Base-by-base conservation (phyloP, 805 yeast genomes). In the Cyberlindnera nakhonratchasimensis region DNA sequence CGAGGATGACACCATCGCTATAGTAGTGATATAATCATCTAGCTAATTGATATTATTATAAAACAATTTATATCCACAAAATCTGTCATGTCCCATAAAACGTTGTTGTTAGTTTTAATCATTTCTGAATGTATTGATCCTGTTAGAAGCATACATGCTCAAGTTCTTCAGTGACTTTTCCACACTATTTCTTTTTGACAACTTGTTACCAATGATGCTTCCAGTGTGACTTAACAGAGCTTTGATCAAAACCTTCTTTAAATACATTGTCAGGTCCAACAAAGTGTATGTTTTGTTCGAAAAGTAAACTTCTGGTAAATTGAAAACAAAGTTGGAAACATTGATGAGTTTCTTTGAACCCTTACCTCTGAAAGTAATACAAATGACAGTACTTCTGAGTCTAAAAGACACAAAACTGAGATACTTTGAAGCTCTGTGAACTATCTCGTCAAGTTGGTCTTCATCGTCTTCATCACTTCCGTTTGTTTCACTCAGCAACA, bases 321-420 rank as follows among this genome's bases (percentile, higher is more conserved):
- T 69, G 42, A 91, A 67, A 6, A 70, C 72, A 51, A 91, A 80
- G 51, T 85, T 77, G 39, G 86, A 84, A 7, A 91, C 87, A 56
- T 90, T 88, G 29, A 86, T 74, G 42, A 91, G 64, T 50, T 82
- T 77, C 53, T 76, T 67, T 22, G 77, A 70, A 12, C 89, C 86
- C 13, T 78, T 79, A 8, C 93, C 95, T 59, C 79, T 78, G 63
- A 86, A 86, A 37, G 95, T 84, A 20, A 89, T 72, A 39, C 80
- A 71, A 13, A 90, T 58, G n/a, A 66, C 58, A 29, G 77, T 69
- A n/a, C 71, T 60, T 26, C 71, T 68, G 29, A 83, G 54, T 24
- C 64, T 67, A 47, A 91, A 70, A 13, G 75, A 65, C 19, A 79
- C 76, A 46, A 90, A 77, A 51, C 86, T 82, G 61, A 85, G 70